phyloP scores from a whole-genome alignment of 345 rosid genomes.

The rapeseed (Brassica napus) region Da-Ae NC_063446.1:67224501-67225000 shows the following conservation, averaged over 20 bases:
- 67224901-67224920: constrained; percentile 1
- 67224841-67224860: constrained; percentile 17
- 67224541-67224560: constrained; percentile 72
- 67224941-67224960: constrained; percentile 32
- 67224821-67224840: constrained; percentile 18
- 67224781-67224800: constrained; percentile 37
- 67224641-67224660: background rate
- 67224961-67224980: constrained; percentile 27
- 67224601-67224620: background rate
- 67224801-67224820: constrained; percentile 29
- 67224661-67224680: background rate
- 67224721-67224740: constrained; percentile 45
- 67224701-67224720: constrained; percentile 45
- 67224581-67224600: constrained; percentile 47
- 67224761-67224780: constrained; percentile 27
- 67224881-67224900: constrained; percentile 32
- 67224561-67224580: constrained; percentile 90
- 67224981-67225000: background rate
- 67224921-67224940: constrained; percentile 25
- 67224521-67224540: constrained; percentile 70
- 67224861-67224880: constrained; percentile 36
- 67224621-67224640: background rate
- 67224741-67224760: constrained; percentile 45
- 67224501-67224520: constrained; percentile 70
- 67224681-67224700: constrained; percentile 8